Percentiles rank a stretch among this genome's conserved stretches.
phyloP scores from a whole-genome alignment of 345 rosid species.

The Arabis hirsuta region DNA sequence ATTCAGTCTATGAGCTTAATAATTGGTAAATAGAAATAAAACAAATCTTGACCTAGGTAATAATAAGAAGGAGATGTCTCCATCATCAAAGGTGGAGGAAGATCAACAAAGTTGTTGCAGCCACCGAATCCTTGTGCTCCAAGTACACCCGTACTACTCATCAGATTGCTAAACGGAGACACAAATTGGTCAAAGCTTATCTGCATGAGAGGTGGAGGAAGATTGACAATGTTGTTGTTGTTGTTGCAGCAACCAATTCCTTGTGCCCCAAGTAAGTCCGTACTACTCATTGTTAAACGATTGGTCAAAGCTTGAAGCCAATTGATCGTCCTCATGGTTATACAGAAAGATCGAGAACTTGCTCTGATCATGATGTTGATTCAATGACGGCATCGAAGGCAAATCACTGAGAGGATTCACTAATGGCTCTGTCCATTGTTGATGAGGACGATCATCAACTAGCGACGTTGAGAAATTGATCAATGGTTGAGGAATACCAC shows the following conservation, averaged over 20 bases:
- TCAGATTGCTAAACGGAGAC: background rate
- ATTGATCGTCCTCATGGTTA: too few species aligned
- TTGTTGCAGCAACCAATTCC: background rate
- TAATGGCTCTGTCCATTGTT: background rate
- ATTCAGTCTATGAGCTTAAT: too few species aligned
- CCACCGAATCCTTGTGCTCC: background rate
- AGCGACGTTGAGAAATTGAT: background rate
- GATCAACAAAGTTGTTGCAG: background rate
- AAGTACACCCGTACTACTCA: background rate
- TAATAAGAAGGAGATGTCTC: background rate
- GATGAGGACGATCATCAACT: background rate
- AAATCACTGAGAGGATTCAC: background rate
- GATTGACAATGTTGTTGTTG: background rate
- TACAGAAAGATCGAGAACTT: background rate
- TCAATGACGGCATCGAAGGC: background rate
- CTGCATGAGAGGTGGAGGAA: background rate
- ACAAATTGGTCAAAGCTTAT: background rate
- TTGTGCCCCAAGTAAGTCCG: background rate
- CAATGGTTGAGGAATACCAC: too few species aligned
- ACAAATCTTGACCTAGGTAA: background rate
- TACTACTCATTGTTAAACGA: too few species aligned
- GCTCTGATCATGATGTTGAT: background rate
- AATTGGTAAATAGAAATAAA: background rate
- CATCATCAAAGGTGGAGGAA: background rate
- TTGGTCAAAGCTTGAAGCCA: too few species aligned